Evolutionary conservation across 2,329 filamentous ascomycete species (phyloP), one percentile per base, ranked within the genome.

Genomic region (Aspergillus neotritici): DNA sequence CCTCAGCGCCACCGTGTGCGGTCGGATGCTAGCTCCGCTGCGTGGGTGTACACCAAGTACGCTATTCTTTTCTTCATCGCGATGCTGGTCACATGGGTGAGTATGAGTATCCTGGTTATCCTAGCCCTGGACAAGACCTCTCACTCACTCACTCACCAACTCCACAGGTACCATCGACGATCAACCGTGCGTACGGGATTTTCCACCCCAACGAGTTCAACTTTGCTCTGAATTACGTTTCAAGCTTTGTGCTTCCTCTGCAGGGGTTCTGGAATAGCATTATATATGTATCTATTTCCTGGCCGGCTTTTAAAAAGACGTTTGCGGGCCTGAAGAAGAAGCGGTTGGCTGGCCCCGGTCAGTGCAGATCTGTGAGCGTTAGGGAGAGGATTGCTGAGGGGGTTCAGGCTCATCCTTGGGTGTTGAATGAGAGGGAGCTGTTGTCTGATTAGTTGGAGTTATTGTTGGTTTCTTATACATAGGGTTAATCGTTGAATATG

Each of bases 261-360:
- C 87, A 94, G 60, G 87, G 87, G 0, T 86, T 90, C 56, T 93
- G 87, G 86, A 94, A 94, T 61, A 79, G 82, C 13, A 64, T 86
- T 45, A 87, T 94, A 52, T 94, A 93, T 64, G 67, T 80, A 12
- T 74, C 78, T 9, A 87, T 84, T 1, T 87, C 83, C 5, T 79
- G 80, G 73, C 66, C 76, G 38, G 82, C 82, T 0, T 82, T 80
- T 58, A 75, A 75, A 58, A 11, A 37, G 11, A 31, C 37, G n/a
- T 47, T 44, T 37, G 13, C n/a, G 12, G 21, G 42, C 4, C 13
- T 40, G 65, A 66, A 28, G n/a, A 25, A 9, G 17, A 16, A 34
- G 12, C 29, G 29, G 32, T n/a, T 34, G 25, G n/a, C 16, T 14
- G 21, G 21, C 7, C 7, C 21, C 3, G 9, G 21, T 9, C 21